These are phyloP conservation scores for Falciphora oryzae DNA, from an alignment of 2,329 filamentous ascomycete genomes.

Conservation along the genomic window DNA sequence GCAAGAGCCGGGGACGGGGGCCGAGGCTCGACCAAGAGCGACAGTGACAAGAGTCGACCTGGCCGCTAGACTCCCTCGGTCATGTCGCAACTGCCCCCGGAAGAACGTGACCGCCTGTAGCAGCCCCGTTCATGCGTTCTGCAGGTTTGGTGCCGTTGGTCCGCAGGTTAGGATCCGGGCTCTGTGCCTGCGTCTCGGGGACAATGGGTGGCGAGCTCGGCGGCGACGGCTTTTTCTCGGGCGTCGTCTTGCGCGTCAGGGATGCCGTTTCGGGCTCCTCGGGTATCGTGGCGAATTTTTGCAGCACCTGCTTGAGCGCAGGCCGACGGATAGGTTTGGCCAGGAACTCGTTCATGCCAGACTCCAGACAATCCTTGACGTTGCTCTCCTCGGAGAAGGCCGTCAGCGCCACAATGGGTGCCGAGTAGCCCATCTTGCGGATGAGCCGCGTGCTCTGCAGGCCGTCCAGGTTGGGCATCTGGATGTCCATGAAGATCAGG, in stretches of 20 bases:
- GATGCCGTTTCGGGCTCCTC: slow-evolving; percentile 55
- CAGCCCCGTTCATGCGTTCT: background rate
- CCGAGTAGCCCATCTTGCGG: slow-evolving; percentile 76
- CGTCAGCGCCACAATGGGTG: slow-evolving; percentile 84
- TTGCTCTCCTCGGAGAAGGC: slow-evolving; percentile 90
- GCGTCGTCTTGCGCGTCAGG: slow-evolving; percentile 27
- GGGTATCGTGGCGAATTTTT: slow-evolving; percentile 74
- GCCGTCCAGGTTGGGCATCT: slow-evolving; percentile 91
- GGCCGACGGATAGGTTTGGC: slow-evolving; percentile 72
- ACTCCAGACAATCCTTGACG: slow-evolving; percentile 77
- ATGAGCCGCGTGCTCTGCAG: slow-evolving; percentile 82
- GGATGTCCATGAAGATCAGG: slow-evolving; percentile 92
- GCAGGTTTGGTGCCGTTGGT: background rate
- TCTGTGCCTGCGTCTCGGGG: background rate
- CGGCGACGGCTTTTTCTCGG: slow-evolving; percentile 16
- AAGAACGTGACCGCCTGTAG: background rate
- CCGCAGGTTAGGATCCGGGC: background rate
- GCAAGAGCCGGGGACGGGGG: background rate
- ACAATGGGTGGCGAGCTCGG: background rate
- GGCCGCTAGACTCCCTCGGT: background rate
- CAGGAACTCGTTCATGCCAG: slow-evolving; percentile 88
- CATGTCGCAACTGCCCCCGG: background rate
- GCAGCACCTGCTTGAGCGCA: slow-evolving; percentile 78
- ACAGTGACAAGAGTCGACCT: background rate
- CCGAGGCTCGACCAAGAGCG: too few species aligned